Percentiles rank a stretch among this genome's conserved stretches.
Conservation (phyloP, 2,329 filamentous ascomycete genomes). For the Colletotrichum coccodes region DNA sequence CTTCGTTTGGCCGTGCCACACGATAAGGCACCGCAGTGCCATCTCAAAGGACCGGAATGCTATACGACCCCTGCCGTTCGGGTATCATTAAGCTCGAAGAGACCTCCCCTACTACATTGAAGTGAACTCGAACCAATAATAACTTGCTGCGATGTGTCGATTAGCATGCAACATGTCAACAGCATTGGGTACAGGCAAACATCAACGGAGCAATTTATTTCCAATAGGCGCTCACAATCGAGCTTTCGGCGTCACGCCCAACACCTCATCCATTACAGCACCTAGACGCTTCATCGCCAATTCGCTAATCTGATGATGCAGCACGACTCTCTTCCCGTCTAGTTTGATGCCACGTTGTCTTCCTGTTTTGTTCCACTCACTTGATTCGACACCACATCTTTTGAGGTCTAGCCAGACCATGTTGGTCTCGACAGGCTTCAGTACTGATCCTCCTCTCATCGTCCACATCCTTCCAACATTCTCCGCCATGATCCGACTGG, state of each 20-base stretch:
- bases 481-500: constrained; percentile 67
- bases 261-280: constrained; percentile 2
- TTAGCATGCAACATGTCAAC: neutral
- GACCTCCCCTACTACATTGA: neutral
- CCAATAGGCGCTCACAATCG: neutral
- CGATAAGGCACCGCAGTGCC: neutral
- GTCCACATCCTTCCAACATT: constrained; percentile 71
- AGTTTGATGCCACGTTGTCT: constrained; percentile 6
- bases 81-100: neutral
- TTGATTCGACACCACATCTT: neutral
- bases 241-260: neutral
- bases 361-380: constrained; percentile 17
- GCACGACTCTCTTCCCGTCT: constrained; percentile 21
- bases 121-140: neutral
- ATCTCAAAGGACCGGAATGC: no score
- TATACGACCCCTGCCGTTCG: neutral
- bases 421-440: constrained; percentile 77
- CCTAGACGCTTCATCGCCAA: constrained; percentile 8
- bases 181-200: no score
- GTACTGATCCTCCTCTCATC: constrained; percentile 69
- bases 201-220: no score
- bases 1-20: constrained; percentile 40
- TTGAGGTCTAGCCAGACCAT: constrained; percentile 74
- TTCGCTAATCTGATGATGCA: constrained; percentile 28
- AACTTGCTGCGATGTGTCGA: no score